Percentiles rank a stretch among this genome's conserved stretches.
Evolutionary conservation across 495 filamentous ascomycete species (phyloP).

Genomic region (Penicillium simplicissimum): DNA sequence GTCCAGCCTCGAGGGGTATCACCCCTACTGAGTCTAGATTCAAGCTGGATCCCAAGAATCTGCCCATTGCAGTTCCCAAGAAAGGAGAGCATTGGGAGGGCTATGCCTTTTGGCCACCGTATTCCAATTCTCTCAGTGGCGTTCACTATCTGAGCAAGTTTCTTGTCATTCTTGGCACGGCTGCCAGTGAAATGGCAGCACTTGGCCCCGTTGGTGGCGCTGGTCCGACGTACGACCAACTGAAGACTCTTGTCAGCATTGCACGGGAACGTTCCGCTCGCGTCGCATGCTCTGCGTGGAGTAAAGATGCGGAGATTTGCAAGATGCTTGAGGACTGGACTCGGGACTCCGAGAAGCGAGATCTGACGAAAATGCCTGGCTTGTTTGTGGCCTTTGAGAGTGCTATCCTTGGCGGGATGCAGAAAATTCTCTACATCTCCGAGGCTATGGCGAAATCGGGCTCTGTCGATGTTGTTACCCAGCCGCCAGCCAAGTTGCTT

Average conservation of each 20-base stretch:
- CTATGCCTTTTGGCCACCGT: conserved; percentile 95
- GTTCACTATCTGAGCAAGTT: conserved; percentile 83
- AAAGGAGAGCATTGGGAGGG: conserved; percentile 86
- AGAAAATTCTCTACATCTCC: conserved; percentile 89
- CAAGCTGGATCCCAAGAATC: conserved; percentile 72
- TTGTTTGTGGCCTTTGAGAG: conserved; percentile 80
- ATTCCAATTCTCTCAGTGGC: conserved; percentile 84
- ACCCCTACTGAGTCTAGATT: conserved; percentile 67
- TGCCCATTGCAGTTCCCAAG: conserved; percentile 73
- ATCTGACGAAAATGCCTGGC: conserved; percentile 87
- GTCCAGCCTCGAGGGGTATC: conserved; percentile 55
- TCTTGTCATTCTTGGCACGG: conserved; percentile 75
- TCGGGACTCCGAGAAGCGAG: conserved; percentile 69
- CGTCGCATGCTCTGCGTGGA: conserved; percentile 83
- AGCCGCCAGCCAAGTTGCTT: conserved; percentile 79
- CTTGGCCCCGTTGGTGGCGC: conserved; percentile 62
- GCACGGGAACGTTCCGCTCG: conserved; percentile 80
- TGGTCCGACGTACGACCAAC: conserved; percentile 58
- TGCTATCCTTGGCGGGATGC: conserved; percentile 75
- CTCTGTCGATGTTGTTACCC: conserved; percentile 71
- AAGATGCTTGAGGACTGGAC: conserved; percentile 93
- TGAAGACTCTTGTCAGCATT: conserved; percentile 70
- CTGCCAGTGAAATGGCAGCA: conserved; percentile 82
- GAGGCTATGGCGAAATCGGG: conserved; percentile 72
- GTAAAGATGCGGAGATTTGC: conserved; percentile 81